Conservation (phyloP, 2,329 filamentous ascomycete species). For the Samsoniella hepiali region DNA sequence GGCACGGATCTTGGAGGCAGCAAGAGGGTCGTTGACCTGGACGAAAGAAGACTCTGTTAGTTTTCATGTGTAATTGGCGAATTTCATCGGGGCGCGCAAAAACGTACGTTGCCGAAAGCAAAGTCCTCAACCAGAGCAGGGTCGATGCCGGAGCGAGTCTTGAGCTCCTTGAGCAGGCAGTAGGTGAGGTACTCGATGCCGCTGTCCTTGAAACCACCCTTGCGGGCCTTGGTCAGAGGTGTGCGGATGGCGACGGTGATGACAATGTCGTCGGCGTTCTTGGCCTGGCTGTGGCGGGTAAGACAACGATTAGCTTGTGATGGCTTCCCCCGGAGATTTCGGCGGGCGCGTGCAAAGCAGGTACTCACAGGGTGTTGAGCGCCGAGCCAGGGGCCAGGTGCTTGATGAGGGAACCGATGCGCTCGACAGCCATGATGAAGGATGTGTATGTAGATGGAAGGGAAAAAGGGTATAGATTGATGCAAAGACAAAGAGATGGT, state of each 20-base stretch:
- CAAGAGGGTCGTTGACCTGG: constrained; percentile 78
- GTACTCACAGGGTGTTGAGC: constrained; percentile 71
- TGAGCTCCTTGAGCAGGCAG: constrained; percentile 73
- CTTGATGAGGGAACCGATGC: constrained; percentile 82
- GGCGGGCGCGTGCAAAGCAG: background rate
- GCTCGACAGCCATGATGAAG: constrained; percentile 71
- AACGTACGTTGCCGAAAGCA: constrained; percentile 80
- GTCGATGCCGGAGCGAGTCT: constrained; percentile 71
- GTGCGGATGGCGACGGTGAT: constrained; percentile 91
- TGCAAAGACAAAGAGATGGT: constrained; percentile 7
- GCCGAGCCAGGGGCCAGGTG: constrained; percentile 75
- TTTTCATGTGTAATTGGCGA: background rate
- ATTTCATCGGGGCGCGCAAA: background rate
- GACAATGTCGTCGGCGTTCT: constrained; percentile 94
- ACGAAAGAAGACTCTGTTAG: constrained; percentile 11
- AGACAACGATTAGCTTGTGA: constrained; percentile 16
- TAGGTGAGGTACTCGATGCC: constrained; percentile 82
- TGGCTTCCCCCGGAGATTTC: background rate
- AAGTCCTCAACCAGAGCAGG: constrained; percentile 84
- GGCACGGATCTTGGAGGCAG: constrained; percentile 86
- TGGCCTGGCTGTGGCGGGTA: constrained; percentile 62
- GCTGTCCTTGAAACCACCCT: constrained; percentile 95
- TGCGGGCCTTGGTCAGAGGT: constrained; percentile 80
- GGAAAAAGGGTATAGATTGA: constrained; percentile 7
- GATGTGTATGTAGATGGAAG: constrained; percentile 3